Evolutionary conservation across 2,329 filamentous ascomycete genomes (phyloP), one percentile per base, ranked within the genome.

Genomic region (Talaromyces verruculosus): DNA sequence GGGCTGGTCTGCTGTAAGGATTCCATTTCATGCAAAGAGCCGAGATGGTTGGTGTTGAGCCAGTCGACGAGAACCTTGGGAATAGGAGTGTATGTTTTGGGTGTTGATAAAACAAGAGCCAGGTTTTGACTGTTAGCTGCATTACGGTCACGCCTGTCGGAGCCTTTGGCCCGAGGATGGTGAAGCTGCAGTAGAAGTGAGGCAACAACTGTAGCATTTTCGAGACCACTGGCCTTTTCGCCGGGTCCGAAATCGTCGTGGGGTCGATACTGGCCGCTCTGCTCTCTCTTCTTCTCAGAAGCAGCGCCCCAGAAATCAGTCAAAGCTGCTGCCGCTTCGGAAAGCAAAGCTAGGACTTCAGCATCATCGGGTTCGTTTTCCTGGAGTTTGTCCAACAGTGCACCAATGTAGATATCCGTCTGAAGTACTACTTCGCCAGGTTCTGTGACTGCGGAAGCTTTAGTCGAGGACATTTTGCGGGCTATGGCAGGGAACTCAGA

Each of bases 51-150:
- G 17, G 84, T 83, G 64, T 91, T 85, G 69, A 96, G 83, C 94
- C 94, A 98, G 71, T 91, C 86, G 68, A 97, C 88, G 15, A 98
- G 81, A 17, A 93, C 85, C 73, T 90, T 89, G 0, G 94, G 92
- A 19, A 96, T 81, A 0, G 91, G 74, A 6, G 72, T 71, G 25
- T 72, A 72, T 19, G 69, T 67, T n/a, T 72, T 71, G 1, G 71
- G 67, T 58, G 73, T 69, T 17, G 71, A 67, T 37, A 72, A 67
- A 10, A 72, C 69, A 58, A 75, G 70, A 49, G 76, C 71, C 64
- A 78, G 65, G 63, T 72, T 73, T 49, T 72, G 74, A 61, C 72
- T 71, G 30, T 33, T 33, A 10, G 30, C 30, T 33, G 30, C 30
- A 33, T 7, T 71, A 70, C 33, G 71, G 62, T 5, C 69, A 4